phyloP scores from a whole-genome alignment of 1,139 yeast species.

The Geotrichum carabidarum region DNA sequence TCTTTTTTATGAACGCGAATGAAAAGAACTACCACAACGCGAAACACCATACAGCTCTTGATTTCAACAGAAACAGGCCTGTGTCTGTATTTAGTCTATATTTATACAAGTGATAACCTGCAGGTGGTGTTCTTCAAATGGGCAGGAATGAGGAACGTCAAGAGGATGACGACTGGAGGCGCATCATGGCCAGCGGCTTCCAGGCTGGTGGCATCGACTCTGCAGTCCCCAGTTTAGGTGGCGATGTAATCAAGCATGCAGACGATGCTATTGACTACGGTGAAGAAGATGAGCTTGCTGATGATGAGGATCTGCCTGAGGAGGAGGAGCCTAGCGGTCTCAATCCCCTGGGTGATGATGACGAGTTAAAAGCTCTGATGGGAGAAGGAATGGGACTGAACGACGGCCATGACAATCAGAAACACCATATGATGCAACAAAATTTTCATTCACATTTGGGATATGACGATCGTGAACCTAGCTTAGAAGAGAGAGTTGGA shows the following conservation, averaged over 20 bases:
- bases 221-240: conserved; percentile 17
- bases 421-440: background rate
- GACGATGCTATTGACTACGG: conserved; percentile 94
- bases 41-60: too few relatives aligned
- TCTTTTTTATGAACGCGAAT: background rate
- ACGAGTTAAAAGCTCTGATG: conserved; percentile 18
- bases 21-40: background rate
- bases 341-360: conserved; percentile 29
- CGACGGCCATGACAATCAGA: background rate
- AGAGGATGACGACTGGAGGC: conserved; percentile 31
- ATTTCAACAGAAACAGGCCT: background rate
- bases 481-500: conserved; percentile 14
- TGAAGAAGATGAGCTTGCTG: conserved; percentile 81
- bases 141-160: conserved; percentile 5
- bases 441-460: conserved; percentile 2
- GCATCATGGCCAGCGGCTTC: conserved; percentile 26
- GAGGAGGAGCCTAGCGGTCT: conserved; percentile 35
- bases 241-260: conserved; percentile 53
- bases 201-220: conserved; percentile 26
- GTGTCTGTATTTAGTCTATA: background rate
- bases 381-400: background rate
- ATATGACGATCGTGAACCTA: conserved; percentile 9
- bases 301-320: conserved; percentile 52
- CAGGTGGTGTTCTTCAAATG: conserved; percentile 2
- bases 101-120: background rate